Evolutionary conservation across 768 basidiomycete genomes (phyloP).

Genomic region (Auricularia auricula-judae): DNA sequence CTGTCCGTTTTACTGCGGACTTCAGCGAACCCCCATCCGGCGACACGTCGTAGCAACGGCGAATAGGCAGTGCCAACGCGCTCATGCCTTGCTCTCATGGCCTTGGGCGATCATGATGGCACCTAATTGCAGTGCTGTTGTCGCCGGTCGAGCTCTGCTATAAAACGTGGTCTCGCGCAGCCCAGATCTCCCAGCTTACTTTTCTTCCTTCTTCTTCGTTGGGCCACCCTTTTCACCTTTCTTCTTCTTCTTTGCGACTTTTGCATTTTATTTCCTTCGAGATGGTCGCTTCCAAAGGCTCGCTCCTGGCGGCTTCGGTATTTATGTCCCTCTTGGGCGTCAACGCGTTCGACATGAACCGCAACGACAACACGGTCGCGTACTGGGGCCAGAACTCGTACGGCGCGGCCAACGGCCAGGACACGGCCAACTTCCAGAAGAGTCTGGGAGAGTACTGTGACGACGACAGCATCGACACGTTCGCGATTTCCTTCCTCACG

Average conservation of each 20-base stretch:
- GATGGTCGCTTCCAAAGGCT: background rate
- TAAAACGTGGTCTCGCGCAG: background rate
- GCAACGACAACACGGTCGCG: background rate
- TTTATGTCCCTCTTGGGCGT: background rate
- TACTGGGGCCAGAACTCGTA: conserved; percentile 29
- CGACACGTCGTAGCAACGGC: background rate
- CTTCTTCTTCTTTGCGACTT: background rate
- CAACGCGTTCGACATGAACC: background rate
- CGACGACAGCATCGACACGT: conserved; percentile 57
- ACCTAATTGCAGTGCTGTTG: background rate
- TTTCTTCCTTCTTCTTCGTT: background rate
- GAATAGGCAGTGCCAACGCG: background rate
- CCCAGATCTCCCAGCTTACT: background rate
- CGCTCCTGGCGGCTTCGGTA: background rate
- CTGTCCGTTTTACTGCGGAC: background rate
- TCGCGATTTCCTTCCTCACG: conserved; percentile 57
- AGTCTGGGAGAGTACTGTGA: conserved; percentile 40
- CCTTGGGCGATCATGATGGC: background rate
- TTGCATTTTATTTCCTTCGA: background rate
- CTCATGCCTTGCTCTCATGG: background rate
- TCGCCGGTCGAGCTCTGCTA: background rate
- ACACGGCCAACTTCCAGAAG: conserved; percentile 49
- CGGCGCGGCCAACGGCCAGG: conserved; percentile 38
- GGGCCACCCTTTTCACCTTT: background rate
- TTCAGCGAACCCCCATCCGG: background rate